Evolutionary conservation across 2,329 filamentous ascomycete species (phyloP), one percentile per base, ranked within the genome.

Genomic region (Diaporthe sp.): DNA sequence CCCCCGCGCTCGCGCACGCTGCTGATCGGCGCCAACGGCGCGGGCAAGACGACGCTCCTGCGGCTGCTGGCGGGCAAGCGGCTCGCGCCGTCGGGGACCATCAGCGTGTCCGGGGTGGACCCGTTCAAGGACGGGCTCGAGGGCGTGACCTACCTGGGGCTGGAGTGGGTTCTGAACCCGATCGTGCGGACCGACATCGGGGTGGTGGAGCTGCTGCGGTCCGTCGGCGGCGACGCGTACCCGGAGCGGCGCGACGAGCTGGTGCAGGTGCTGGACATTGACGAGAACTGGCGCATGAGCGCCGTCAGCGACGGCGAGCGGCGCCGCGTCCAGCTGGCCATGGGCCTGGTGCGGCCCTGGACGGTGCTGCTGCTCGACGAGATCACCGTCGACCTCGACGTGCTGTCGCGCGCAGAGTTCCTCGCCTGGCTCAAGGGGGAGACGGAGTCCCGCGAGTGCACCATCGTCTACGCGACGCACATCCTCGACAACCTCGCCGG

Each of bases 111-210:
- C 67, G 95, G 94, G 78, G 91, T 95, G 67, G 97, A 99, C 85
- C 97, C 97, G 12, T 99, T 99, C 90, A 94, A 95, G 84, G 90
- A 95, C 49, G 92, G 93, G 15, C 91, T 98, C 39, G 94, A 98
- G 85, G 97, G 97, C 77, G 96, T 99, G 44, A 98, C 96, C 31
- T 99, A 99, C 85, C 93, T 99, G 10, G 97, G 97, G 0, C 91
- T 98, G 0, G 97, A 99, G 88, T 99, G 97, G 97, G 97, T 98
- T 4, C 90, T 99, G 13, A 98, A 98, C 87, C 95, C 94, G 67
- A 98, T 98, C 80, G 97, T 98, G 65, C 94, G 96, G 71, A 97
- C 94, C 42, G 97, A 99, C 84, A 98, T 99, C 79, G 95, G 95
- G 76, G 96, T 99, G 4, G 90, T 90, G 4, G 96, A 97, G 79